phyloP scores from a whole-genome alignment of 306 rosid genomes.

The Cicer yamashitae region DNA sequence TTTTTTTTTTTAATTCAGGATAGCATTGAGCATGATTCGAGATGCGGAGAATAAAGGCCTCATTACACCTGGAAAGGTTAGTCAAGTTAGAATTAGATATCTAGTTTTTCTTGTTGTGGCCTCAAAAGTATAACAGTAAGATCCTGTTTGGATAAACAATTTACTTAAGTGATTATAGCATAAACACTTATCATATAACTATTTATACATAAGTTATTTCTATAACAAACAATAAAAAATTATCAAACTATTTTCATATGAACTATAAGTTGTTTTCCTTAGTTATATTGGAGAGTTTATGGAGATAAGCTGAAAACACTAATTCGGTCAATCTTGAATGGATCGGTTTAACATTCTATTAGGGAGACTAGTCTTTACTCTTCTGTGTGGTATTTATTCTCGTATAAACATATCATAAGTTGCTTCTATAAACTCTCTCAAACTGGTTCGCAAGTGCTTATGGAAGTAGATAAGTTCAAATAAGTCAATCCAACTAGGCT shows the following conservation, averaged over 20 bases:
- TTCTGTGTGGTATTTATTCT: not conserved
- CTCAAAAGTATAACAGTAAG: not conserved
- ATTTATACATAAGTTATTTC: no score
- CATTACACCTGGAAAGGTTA: slow-evolving; percentile 85
- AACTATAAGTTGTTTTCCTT: no score
- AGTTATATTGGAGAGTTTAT: no score
- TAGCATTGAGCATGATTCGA: slow-evolving; percentile 76
- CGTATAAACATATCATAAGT: not conserved
- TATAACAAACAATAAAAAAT: no score
- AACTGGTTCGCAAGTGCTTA: not conserved
- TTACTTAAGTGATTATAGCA: no score
- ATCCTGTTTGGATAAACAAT: no score
- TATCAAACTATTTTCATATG: no score
- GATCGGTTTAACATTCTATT: not conserved
- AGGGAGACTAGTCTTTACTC: not conserved
- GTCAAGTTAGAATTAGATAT: slow-evolving; percentile 21
- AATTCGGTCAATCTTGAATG: not conserved
- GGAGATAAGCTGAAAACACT: no score
- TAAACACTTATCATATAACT: no score
- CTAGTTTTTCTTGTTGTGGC: slow-evolving; percentile 4
- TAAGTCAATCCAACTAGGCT: not conserved
- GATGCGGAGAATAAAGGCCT: slow-evolving; percentile 85
- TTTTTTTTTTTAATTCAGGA: slow-evolving; percentile 51
- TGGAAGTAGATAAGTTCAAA: not conserved
- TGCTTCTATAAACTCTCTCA: not conserved